Evolutionary conservation across 139 green algal genomes (phyloP), one percentile per base, ranked within the genome.

Genomic region (Astrephomene gubernaculifera): DNA sequence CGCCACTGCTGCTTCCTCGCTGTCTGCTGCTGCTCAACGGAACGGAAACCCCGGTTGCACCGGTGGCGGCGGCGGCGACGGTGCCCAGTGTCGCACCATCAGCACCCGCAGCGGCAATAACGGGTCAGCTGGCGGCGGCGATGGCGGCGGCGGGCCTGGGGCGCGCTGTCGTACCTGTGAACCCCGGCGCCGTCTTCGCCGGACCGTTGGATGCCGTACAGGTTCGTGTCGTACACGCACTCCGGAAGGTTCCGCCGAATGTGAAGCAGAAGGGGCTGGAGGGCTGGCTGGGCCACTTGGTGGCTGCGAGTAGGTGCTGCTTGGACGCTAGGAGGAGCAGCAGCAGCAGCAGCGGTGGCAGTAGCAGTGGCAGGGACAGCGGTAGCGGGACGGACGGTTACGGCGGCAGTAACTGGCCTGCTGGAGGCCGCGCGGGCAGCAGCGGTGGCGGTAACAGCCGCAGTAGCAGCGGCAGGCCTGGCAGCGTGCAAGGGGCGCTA

Each of bases 181-280:
- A 81, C 53, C 73, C 53, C 0, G 44, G 49, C 14, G 21, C 49
- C n/a, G n/a, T n/a, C 31, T 82, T 27, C 57, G 31, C 76, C 12
- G 76, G 60, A 3, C 41, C 29, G 4, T 41, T 83, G 29, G 76
- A 83, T 0, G 33, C 41, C 54, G 76, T 73, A n/a, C 33, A 25
- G 39, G 60, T n/a, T 38, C 76, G 76, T 19, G 33, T 83, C 27
- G n/a, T 10, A 2, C 17, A 27, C 4, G 76, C 61, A 0, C 2
- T 83, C n/a, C 21, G 8, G 19, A 61, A 63, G 43, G 76, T 83
- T 10, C 9, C 39, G 1, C 41, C 39, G 24, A 19, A 31, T 4
- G 1, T 45, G n/a, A 83, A 83, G 60, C 76, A 71, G 31, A 36
- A 36, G 31, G 76, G 39, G 27, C 60, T 83, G 76, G 76, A 83